Base-by-base conservation (phyloP, 2,329 filamentous ascomycete species). In the Neophaeococcomyces aloes region DNA sequence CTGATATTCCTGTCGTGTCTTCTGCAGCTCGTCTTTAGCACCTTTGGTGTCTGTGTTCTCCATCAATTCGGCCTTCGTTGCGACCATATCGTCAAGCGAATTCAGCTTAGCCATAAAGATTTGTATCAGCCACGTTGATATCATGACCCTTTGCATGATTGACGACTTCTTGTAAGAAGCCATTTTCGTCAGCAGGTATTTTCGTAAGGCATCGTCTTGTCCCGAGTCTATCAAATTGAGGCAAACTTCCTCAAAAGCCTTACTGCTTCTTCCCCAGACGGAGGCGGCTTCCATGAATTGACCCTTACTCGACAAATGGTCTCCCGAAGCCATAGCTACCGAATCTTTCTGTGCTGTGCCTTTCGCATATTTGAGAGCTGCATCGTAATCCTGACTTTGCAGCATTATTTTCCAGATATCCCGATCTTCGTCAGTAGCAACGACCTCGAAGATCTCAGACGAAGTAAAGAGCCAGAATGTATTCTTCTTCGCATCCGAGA, bases 61-160 rank as follows among this genome's bases (percentile, higher is more conserved):
- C 1, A 79, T 75, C 17, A 89, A 65, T 59, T 94, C 87, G 0
- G 86, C 85, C 56, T 86, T 84, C 0, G 88, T 93, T 30, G 88
- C 83, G 51, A 96, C 89, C 2, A 84, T 88, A 62, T 98, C 91
- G 58, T 98, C 91, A 3, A 98, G 72, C 2, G 84, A 82, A 60
- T 98, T 95, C 32, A 98, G 74, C 64, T 94, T 95, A 4, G 87
- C 85, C 87, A 98, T 98, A 63, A 89, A 98, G 2, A 96, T 75
- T 62, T 98, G 91, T 7, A 95, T 74, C 33, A 98, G 74, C 91
- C 91, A 98, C 53, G 83, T 88, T 2, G 89, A 85, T 52, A 96
- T 80, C 86, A 98, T 94, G 51, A 85, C 83, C 46, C 89, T 74
- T 64, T 98, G 91, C 88, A 98, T 98, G 23, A 81, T 70, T 1